Percentiles rank a stretch among this genome's conserved stretches.
Evolutionary conservation across 177 flowering plant genomes (phyloP).

Genomic region (Telopea speciosissima): DNA sequence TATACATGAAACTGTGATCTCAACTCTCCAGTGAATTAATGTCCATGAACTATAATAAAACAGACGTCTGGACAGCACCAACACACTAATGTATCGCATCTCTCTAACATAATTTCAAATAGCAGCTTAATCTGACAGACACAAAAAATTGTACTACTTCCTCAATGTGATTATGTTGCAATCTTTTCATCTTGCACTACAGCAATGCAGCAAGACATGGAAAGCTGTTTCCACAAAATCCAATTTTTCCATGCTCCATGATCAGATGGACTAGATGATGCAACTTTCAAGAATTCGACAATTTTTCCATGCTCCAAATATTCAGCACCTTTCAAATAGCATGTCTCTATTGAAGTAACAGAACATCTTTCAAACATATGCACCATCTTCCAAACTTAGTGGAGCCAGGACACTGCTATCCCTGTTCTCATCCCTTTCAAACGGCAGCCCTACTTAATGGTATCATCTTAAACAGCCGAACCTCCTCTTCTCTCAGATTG

Average conservation of each 20-base stretch:
- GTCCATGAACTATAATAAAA: neutral
- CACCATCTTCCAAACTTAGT: neutral
- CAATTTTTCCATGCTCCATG: neutral
- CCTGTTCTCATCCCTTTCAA: neutral
- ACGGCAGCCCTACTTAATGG: neutral
- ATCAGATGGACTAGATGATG: neutral
- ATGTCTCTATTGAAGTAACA: too few relatives aligned
- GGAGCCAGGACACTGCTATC: neutral
- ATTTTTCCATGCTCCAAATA: neutral
- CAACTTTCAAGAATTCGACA: too few relatives aligned
- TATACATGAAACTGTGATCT: neutral
- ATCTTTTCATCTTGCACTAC: neutral
- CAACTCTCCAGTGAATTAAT: neutral
- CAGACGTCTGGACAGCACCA: neutral
- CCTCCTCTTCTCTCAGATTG: neutral
- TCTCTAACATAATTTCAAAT: constrained; percentile 1
- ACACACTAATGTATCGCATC: neutral
- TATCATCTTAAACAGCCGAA: neutral
- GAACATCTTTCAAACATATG: neutral
- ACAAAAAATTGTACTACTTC: neutral
- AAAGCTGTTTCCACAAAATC: neutral
- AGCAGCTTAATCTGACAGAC: neutral
- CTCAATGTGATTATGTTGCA: neutral
- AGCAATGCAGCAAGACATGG: neutral
- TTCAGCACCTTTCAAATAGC: neutral